phyloP scores from a whole-genome alignment of 2,329 filamentous ascomycete species.

The Diaporthe amygdali region DNA sequence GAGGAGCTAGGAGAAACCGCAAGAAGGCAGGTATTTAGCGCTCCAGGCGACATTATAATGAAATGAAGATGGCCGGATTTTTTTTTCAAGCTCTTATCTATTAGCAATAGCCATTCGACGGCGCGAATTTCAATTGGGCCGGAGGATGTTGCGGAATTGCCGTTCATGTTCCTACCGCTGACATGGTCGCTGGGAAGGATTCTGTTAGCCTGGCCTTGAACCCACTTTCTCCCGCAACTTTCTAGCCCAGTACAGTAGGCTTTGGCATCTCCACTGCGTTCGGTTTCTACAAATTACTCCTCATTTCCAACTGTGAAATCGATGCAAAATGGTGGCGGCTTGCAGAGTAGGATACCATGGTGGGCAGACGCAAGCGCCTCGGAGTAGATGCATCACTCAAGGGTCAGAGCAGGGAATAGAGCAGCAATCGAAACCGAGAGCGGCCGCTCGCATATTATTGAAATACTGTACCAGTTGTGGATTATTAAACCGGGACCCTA shows the following conservation, averaged over 20 bases:
- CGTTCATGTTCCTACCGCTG: neutral
- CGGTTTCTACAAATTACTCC: neutral
- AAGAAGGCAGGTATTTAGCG: neutral
- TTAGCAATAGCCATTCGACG: neutral
- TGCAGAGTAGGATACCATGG: neutral
- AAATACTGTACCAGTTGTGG: neutral
- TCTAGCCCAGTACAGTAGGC: neutral
- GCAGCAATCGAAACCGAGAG: neutral
- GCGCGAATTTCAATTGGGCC: neutral
- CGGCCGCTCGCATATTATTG: neutral
- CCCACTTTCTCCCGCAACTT: constrained; percentile 12
- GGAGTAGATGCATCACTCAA: neutral
- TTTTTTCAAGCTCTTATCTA: neutral
- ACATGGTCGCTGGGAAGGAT: constrained; percentile 3
- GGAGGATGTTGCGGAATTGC: neutral
- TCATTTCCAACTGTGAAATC: neutral
- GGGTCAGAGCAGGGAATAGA: neutral
- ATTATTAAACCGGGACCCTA: neutral
- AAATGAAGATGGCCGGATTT: neutral
- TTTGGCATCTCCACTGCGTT: neutral
- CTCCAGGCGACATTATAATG: neutral
- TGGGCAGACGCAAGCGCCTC: neutral
- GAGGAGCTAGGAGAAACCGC: neutral
- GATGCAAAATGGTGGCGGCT: neutral
- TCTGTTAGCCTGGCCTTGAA: constrained; percentile 3